These are phyloP conservation scores for Cryptosporidium ryanae DNA, from an alignment of 169 alveolate genomes.

Conservation along the genomic window DNA sequence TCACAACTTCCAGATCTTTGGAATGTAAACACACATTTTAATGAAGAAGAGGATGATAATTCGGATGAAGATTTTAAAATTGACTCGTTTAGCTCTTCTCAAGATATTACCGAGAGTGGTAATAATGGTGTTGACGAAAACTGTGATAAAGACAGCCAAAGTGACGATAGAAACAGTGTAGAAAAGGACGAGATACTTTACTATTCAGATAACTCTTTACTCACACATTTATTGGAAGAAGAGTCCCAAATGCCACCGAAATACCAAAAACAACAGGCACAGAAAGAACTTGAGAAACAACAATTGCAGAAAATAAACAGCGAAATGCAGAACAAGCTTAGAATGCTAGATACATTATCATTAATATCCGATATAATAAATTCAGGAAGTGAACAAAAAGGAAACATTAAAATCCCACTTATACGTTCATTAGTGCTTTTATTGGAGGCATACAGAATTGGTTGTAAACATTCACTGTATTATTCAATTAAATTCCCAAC, in stretches of 20 bases:
- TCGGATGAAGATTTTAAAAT: constrained; percentile 19
- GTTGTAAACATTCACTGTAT: constrained; percentile 56
- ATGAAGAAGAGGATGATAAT: constrained; percentile 35
- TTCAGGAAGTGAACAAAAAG: background rate
- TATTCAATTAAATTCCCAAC: constrained; percentile 22
- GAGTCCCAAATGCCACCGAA: constrained; percentile 56
- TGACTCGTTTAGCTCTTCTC: background rate
- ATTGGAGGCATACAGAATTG: constrained; percentile 49
- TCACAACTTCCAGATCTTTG: constrained; percentile 66
- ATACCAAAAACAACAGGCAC: constrained; percentile 29
- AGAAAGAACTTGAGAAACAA: constrained; percentile 39
- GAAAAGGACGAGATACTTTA: constrained; percentile 33
- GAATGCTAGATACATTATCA: constrained; percentile 41
- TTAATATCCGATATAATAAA: constrained; percentile 20
- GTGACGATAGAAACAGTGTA: background rate
- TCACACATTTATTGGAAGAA: constrained; percentile 37
- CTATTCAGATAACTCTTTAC: background rate
- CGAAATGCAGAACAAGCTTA: constrained; percentile 61
- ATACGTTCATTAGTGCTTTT: constrained; percentile 31
- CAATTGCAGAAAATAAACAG: constrained; percentile 36
- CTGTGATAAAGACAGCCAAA: background rate
- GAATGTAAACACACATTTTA: constrained; percentile 7
- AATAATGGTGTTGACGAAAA: background rate
- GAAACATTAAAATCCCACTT: background rate
- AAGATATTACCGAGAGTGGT: background rate